phyloP scores from a whole-genome alignment of 345 rosid genomes.

The Eucalyptus erythrocorys region DNA sequence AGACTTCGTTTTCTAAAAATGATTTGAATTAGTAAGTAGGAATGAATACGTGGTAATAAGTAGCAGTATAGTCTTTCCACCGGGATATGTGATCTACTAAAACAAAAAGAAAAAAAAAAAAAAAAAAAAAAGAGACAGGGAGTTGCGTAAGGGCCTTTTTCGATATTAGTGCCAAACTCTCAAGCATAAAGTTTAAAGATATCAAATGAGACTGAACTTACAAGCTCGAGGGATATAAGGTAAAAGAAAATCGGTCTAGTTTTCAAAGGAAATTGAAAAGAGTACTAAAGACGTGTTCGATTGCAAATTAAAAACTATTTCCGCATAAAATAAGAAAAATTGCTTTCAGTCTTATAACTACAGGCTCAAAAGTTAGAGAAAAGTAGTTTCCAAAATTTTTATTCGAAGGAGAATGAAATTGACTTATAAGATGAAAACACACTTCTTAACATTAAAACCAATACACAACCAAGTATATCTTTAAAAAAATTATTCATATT shows the following conservation, averaged over 20 bases:
- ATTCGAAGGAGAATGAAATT: background rate
- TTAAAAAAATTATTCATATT: background rate
- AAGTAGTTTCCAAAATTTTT: background rate
- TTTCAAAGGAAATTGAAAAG: background rate
- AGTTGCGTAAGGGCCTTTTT: background rate
- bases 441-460: background rate
- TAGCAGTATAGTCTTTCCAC: background rate
- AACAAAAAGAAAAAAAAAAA: no score
- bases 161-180: background rate
- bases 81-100: background rate
- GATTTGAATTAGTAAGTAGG: background rate
- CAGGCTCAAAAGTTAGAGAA: background rate
- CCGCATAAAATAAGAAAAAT: background rate
- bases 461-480: background rate
- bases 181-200: background rate
- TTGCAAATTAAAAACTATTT: background rate
- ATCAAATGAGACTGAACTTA: background rate
- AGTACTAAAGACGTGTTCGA: background rate
- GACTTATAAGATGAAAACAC: background rate
- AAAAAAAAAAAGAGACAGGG: background rate
- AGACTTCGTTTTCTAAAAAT: background rate
- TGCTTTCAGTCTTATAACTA: background rate
- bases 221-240: background rate
- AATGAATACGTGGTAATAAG: background rate
- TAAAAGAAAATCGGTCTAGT: background rate